Evolutionary conservation across 768 basidiomycete species (phyloP).

Genomic region (Megacollybia marginata): DNA sequence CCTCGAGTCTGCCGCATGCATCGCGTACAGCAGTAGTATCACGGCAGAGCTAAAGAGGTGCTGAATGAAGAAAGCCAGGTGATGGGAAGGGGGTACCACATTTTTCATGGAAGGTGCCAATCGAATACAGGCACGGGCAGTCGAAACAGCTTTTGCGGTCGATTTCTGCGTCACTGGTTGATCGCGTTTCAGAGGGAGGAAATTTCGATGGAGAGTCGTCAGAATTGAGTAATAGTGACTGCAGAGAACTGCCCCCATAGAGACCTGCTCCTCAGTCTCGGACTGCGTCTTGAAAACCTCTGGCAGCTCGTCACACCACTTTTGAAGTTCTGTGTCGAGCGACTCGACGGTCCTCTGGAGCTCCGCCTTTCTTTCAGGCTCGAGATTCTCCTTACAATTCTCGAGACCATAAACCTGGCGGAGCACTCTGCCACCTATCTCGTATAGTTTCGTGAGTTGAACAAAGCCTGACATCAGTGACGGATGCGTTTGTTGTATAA

Average conservation of each 20-base stretch:
- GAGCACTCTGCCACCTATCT: conserved; percentile 77
- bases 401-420: conserved; percentile 80
- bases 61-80: conserved; percentile 85
- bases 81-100: conserved; percentile 78
- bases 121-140: conserved; percentile 79
- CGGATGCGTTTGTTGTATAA: conserved; percentile 44
- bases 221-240: conserved; percentile 86
- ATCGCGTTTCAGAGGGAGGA: conserved; percentile 73
- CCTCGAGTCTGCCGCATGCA: conserved; percentile 67
- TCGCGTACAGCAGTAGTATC: conserved; percentile 77
- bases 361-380: conserved; percentile 67
- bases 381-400: conserved; percentile 63
- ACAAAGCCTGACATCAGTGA: conserved; percentile 80
- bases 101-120: conserved; percentile 81
- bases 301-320: conserved; percentile 81
- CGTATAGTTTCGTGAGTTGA: conserved; percentile 70
- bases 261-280: conserved; percentile 71
- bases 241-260: conserved; percentile 80
- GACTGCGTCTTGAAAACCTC: conserved; percentile 66
- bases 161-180: conserved; percentile 64
- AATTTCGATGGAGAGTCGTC: conserved; percentile 83
- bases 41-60: conserved; percentile 86
- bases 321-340: conserved; percentile 67
- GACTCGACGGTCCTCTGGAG: conserved; percentile 74
- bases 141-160: conserved; percentile 72